These are phyloP conservation scores for Diatrype stigma DNA, from an alignment of 2,329 filamentous ascomycete species.

Conservation along the genomic window DNA sequence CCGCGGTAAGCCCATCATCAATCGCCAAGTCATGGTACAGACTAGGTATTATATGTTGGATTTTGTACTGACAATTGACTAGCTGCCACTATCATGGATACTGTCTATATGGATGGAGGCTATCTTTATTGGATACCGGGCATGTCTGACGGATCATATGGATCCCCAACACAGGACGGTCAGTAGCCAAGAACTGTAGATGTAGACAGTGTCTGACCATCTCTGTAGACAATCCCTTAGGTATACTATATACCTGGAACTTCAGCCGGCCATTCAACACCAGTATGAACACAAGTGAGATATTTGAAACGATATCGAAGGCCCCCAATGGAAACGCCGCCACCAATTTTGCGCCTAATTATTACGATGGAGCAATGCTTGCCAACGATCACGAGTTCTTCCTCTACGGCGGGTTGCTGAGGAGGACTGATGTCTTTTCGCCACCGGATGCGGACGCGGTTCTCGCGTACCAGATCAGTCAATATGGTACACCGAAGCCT, in stretches of 20 bases:
- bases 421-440: conserved; percentile 28
- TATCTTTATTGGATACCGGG: conserved; percentile 48
- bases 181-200: conserved; percentile 17
- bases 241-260: conserved; percentile 54
- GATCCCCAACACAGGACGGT: conserved; percentile 35
- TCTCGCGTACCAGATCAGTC: conserved; percentile 48
- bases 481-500: conserved; percentile 43
- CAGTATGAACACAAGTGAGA: conserved; percentile 46
- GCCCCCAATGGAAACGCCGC: conserved; percentile 37
- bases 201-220: conserved; percentile 6
- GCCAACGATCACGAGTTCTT: conserved; percentile 60
- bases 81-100: conserved; percentile 58
- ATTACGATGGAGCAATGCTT: conserved; percentile 60
- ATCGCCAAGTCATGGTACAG: background rate
- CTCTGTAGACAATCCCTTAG: conserved; percentile 44
- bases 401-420: conserved; percentile 57
- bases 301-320: conserved; percentile 48
- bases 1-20: conserved; percentile 26
- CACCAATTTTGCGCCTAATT: conserved; percentile 53
- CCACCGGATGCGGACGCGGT: conserved; percentile 40
- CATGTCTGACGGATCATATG: conserved; percentile 39
- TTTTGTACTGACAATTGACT: conserved; percentile 31
- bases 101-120: conserved; percentile 63
- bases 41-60: conserved; percentile 7
- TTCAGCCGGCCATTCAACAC: conserved; percentile 54